A percentile compares a stretch with the other conserved stretches of the same genome.
phyloP scores from a whole-genome alignment of 306 rosid genomes.

The Hippophae rhamnoides region DNA sequence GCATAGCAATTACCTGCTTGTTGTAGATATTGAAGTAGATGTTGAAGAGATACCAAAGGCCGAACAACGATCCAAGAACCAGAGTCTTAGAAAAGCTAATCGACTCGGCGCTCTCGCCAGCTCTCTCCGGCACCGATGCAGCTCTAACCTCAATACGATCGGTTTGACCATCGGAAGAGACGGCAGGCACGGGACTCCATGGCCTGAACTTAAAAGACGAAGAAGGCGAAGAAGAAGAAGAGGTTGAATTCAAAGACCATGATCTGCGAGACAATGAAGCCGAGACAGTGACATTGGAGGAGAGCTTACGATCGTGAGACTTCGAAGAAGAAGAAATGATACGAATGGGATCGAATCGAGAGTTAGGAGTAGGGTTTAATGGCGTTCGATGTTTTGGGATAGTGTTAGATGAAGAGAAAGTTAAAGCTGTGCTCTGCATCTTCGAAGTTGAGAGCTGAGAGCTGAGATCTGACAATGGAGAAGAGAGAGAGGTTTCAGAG shows the following conservation, averaged over 20 bases:
- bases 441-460: constrained; percentile 12
- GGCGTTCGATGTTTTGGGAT: constrained; percentile 20
- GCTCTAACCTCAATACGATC: constrained; percentile 38
- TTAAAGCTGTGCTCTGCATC: constrained; percentile 61
- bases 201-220: constrained; percentile 39
- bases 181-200: constrained; percentile 23
- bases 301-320: constrained; percentile 11
- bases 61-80: constrained; percentile 61
- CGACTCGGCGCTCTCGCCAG: constrained; percentile 22
- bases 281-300: constrained; percentile 22
- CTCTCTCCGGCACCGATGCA: constrained; percentile 46
- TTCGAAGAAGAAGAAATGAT: constrained; percentile 18
- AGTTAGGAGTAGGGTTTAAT: not conserved
- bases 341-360: constrained; percentile 22
- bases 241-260: constrained; percentile 40
- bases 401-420: constrained; percentile 23
- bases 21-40: constrained; percentile 89
- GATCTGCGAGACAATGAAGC: constrained; percentile 44
- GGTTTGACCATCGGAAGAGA: constrained; percentile 23
- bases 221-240: constrained; percentile 20
- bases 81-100: constrained; percentile 29
- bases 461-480: not conserved
- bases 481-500: constrained; percentile 1
- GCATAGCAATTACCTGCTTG: constrained; percentile 54
- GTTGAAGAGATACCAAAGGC: constrained; percentile 75